Evolutionary conservation across 805 yeast species (phyloP), one percentile per base, ranked within the genome.

Genomic region (Candida stauntonica): DNA sequence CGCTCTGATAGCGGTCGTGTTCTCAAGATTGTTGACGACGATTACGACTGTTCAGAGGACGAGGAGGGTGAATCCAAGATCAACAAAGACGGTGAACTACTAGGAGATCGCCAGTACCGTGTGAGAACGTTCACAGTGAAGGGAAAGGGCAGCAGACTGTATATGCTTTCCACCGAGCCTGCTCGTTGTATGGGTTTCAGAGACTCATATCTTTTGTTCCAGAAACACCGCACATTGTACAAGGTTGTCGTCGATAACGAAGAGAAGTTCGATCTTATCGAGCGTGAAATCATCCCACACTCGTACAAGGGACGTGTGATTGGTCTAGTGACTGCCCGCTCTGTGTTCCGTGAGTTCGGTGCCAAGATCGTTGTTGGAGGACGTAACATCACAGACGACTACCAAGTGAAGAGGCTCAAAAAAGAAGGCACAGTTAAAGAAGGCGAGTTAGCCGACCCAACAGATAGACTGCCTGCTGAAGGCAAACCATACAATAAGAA

Each of bases 171-270:
- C 3, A 89, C 98, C 0, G 99, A 93, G 57, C 96, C 96, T 3
- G 97, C 99, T 1, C 75, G 98, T 50, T 79, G 91, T 54, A 87
- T 91, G 45, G 98, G 97, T 4, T 86, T 88, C 64, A 73, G 96
- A 50, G 97, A 91, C 57, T 86, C 96, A 3, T 88, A 91, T 54
- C 67, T 88, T 37, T 69, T 91, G 43, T 88, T 91, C 64, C 95
- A 89, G 57, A 84, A 88, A 35, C 96, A 91, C 63, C 74, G 79
- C 35, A 69, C 76, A 35, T 67, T 93, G 36, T 81, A 73, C 66
- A 87, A 89, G 55, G 75, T 82, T 45, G 77, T 84, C 9, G 68
- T 89, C 32, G 69, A 75, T 9, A 86, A 84, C 44, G 83, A 75
- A 14, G 94, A 88, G 57, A 91, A 91, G 58, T 75, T 75, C 63